A percentile compares a stretch with the other conserved stretches of the same genome.
Evolutionary conservation across 768 basidiomycete species (phyloP).

Genomic region (Leucogyrophana mollusca): DNA sequence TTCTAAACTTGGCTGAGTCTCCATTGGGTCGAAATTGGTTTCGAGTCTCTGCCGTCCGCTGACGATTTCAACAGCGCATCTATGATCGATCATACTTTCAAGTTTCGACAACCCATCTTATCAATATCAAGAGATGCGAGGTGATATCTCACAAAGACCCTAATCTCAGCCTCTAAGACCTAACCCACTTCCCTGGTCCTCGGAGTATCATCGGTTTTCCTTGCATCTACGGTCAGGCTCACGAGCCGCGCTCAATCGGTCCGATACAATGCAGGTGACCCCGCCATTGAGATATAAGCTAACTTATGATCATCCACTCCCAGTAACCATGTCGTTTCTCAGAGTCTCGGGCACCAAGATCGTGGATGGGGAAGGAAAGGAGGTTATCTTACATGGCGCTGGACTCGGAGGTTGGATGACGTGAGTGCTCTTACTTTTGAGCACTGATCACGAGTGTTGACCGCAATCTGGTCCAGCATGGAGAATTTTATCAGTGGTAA

Average conservation of each 20-base stretch:
- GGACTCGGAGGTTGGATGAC: slow-evolving; percentile 83
- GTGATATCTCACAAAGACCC: no score
- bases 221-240: background rate
- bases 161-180: no score
- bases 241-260: background rate
- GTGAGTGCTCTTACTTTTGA: slow-evolving; percentile 40
- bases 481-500: slow-evolving; percentile 69
- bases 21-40: no score
- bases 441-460: background rate
- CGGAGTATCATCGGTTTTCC: background rate
- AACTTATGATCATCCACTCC: background rate
- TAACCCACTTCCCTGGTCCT: background rate
- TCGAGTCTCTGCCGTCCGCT: no score
- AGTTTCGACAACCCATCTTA: no score
- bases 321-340: slow-evolving; percentile 46
- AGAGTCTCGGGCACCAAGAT: slow-evolving; percentile 56
- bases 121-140: no score
- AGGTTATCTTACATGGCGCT: slow-evolving; percentile 61
- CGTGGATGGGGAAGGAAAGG: slow-evolving; percentile 51
- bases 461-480: slow-evolving; percentile 40
- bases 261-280: background rate
- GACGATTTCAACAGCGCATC: no score
- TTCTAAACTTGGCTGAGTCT: no score
- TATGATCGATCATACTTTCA: no score
- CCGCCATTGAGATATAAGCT: background rate